phyloP scores from a whole-genome alignment of 192 early-diverging fungal genomes.

The Linnemannia zychae region DNA sequence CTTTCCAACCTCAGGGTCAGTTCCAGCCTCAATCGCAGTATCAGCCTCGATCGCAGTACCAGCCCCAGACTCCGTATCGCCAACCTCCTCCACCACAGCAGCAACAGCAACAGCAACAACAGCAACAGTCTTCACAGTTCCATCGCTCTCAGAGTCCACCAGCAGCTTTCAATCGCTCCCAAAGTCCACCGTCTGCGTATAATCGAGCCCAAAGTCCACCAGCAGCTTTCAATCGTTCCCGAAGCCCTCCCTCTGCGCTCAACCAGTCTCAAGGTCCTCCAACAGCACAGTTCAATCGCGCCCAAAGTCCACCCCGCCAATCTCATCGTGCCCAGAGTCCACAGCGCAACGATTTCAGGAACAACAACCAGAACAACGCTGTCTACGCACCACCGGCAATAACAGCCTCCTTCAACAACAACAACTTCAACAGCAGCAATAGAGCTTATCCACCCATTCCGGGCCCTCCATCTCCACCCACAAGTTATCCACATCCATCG shows the following conservation, averaged over 20 bases:
- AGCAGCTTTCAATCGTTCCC: not conserved
- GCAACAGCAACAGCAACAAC: no score
- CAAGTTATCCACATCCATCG: not conserved
- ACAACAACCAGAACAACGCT: not conserved
- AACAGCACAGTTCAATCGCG: not conserved
- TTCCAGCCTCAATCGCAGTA: not conserved
- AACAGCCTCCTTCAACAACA: not conserved
- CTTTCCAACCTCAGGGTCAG: not conserved
- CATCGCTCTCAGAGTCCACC: slow-evolving; percentile 7
- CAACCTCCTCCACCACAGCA: slow-evolving; percentile 1
- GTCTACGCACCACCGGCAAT: not conserved
- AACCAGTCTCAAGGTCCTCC: not conserved
- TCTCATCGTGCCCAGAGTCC: not conserved
- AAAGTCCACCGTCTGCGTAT: not conserved
- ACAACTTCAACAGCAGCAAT: not conserved
- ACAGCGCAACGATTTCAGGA: not conserved
- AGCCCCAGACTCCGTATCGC: not conserved
- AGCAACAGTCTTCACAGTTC: slow-evolving; percentile 6
- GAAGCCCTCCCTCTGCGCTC: not conserved
- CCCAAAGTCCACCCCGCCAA: not conserved
- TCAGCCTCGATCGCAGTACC: slow-evolving; percentile 6
- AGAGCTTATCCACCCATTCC: not conserved
- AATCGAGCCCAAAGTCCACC: not conserved
- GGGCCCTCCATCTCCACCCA: not conserved
- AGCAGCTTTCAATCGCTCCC: not conserved